These are phyloP conservation scores for Xylaria sp. DNA, from an alignment of 2,329 filamentous ascomycete species.

Conservation along the genomic window DNA sequence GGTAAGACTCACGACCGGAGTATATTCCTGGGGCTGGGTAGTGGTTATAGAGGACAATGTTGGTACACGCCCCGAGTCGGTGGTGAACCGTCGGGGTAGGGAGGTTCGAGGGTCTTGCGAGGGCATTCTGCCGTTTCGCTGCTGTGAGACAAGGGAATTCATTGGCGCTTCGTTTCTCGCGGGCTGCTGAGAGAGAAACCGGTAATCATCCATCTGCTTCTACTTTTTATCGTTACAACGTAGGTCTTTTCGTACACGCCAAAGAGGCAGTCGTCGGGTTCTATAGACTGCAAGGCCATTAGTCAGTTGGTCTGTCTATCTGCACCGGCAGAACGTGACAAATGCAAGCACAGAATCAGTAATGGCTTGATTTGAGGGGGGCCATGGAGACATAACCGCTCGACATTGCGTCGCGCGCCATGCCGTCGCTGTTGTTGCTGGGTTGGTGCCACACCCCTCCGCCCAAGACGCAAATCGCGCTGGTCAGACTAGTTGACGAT, in stretches of 20 bases:
- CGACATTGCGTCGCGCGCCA: conserved; percentile 35
- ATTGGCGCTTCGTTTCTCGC: conserved; percentile 80
- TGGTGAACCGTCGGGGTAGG: conserved; percentile 92
- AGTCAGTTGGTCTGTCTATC: conserved; percentile 30
- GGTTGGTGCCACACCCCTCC: conserved; percentile 36
- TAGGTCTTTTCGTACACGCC: conserved; percentile 56
- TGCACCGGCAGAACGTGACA: conserved; percentile 4
- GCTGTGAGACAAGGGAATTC: conserved; percentile 78
- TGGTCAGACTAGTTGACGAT: conserved; percentile 40
- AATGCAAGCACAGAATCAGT: conserved; percentile 13
- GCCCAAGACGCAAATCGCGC: conserved; percentile 40
- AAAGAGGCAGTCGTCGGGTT: conserved; percentile 50
- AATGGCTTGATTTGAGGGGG: conserved; percentile 29
- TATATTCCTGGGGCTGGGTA: conserved; percentile 64
- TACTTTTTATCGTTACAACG: conserved; percentile 49
- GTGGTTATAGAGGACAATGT: conserved; percentile 73
- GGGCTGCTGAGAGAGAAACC: conserved; percentile 81
- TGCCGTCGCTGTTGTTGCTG: conserved; percentile 25
- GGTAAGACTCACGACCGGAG: conserved; percentile 50
- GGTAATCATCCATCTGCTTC: conserved; percentile 78
- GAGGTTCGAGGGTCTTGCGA: conserved; percentile 77
- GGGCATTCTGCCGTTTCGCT: conserved; percentile 73
- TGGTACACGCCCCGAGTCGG: conserved; percentile 85
- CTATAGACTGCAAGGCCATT: conserved; percentile 52
- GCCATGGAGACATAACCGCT: conserved; percentile 28